phyloP scores from a whole-genome alignment of 2,329 filamentous ascomycete genomes.

The Apiospora rasikravindrae region DNA sequence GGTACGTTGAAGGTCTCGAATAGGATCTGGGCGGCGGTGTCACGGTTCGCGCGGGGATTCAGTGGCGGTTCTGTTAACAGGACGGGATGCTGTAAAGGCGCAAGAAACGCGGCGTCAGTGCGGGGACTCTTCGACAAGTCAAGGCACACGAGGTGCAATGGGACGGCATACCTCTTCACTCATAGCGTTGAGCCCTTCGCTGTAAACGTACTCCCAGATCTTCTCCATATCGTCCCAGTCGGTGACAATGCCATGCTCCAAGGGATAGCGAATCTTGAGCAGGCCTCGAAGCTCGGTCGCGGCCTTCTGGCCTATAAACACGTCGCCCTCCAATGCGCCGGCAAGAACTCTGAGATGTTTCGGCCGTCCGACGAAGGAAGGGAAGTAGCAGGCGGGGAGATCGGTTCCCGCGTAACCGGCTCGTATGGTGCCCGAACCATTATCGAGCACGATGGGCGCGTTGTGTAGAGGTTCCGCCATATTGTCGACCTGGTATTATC shows the following conservation, averaged over 20 bases:
- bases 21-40: constrained; percentile 94
- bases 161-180: constrained; percentile 80
- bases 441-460: constrained; percentile 97
- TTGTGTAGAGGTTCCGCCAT: constrained; percentile 82
- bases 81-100: constrained; percentile 77
- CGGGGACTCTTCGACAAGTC: neutral
- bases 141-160: constrained; percentile 19
- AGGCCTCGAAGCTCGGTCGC: constrained; percentile 90
- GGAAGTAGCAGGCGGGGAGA: constrained; percentile 94
- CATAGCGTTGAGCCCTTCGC: constrained; percentile 92
- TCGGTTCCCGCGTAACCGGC: constrained; percentile 97
- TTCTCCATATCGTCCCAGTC: constrained; percentile 99
- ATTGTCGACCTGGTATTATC: constrained; percentile 22
- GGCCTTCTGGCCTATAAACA: constrained; percentile 90
- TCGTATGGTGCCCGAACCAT: constrained; percentile 96
- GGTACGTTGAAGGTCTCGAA: constrained; percentile 99
- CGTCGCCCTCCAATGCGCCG: constrained; percentile 94
- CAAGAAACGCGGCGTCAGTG: neutral
- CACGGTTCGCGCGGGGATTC: constrained; percentile 93
- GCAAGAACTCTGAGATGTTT: constrained; percentile 95
- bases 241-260: constrained; percentile 98
- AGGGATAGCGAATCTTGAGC: constrained; percentile 92
- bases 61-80: constrained; percentile 94
- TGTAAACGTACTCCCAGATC: constrained; percentile 98
- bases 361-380: constrained; percentile 93